These are phyloP conservation scores for Rusavskia elegans DNA, from an alignment of 495 filamentous ascomycete genomes.

Conservation along the genomic window DNA sequence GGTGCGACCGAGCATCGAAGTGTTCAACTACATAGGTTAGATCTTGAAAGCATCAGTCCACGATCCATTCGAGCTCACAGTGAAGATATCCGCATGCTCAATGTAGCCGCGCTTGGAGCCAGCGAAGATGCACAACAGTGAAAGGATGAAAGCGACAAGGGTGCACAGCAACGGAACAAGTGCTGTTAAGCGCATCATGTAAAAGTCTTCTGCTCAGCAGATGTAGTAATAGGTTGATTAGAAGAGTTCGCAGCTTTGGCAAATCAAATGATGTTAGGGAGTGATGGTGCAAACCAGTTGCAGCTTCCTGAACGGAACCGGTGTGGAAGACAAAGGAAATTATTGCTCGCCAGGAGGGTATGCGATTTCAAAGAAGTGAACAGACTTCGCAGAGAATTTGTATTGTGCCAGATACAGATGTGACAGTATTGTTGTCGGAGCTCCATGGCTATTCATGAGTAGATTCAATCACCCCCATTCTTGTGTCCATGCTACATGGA, in stretches of 20 bases:
- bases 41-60: not conserved
- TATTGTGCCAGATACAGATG: no score
- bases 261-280: no score
- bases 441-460: no score
- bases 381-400: no score
- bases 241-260: not conserved
- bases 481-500: no score
- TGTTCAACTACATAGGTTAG: constrained; percentile 36
- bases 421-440: no score
- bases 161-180: constrained; percentile 29
- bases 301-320: no score
- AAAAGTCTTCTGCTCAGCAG: not conserved
- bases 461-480: no score
- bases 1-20: constrained; percentile 40
- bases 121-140: constrained; percentile 54
- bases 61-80: constrained; percentile 28
- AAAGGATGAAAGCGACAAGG: constrained; percentile 48
- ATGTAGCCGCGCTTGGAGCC: constrained; percentile 45
- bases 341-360: no score
- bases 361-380: no score
- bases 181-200: constrained; percentile 25
- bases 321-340: no score
- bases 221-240: not conserved
- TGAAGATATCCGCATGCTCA: constrained; percentile 47
- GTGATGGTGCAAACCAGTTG: no score